These are phyloP conservation scores for Wallacemonas rigidus DNA, from an alignment of 208 protist genomes.

Conservation along the genomic window DNA sequence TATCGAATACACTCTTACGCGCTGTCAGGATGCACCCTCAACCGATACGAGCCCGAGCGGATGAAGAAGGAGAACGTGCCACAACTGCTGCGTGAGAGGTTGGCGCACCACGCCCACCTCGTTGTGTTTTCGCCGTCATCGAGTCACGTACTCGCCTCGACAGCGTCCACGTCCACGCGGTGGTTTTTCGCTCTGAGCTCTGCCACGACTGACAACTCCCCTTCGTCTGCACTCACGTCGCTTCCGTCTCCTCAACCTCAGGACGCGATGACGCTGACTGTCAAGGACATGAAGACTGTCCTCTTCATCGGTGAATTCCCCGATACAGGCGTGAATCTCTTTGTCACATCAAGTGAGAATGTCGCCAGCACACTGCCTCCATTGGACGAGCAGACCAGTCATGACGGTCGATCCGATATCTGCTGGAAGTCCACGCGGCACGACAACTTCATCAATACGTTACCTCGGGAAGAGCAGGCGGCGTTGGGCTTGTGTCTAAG, in stretches of 20 bases:
- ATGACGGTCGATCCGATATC: neutral
- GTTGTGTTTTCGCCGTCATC: slow-evolving; percentile 2
- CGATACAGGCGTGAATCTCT: slow-evolving; percentile 6
- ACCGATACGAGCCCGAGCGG: slow-evolving; percentile 2
- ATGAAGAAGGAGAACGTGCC: neutral
- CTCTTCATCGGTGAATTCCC: slow-evolving; percentile 5
- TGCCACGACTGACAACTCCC: neutral
- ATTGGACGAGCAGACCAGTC: neutral
- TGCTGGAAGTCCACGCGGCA: neutral
- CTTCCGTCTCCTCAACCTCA: neutral
- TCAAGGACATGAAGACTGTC: neutral
- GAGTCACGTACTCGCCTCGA: neutral
- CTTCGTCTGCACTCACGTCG: neutral
- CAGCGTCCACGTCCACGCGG: neutral
- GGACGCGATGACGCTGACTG: neutral
- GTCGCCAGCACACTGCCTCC: neutral
- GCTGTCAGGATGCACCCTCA: slow-evolving; percentile 1
- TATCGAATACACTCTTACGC: slow-evolving; percentile 4
- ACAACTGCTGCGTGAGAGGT: neutral
- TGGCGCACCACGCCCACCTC: neutral
- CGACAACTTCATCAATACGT: neutral
- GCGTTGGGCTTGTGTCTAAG: slow-evolving; percentile 41
- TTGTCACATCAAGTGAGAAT: slow-evolving; percentile 1
- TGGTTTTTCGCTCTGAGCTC: neutral
- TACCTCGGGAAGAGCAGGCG: slow-evolving; percentile 20